Conservation (phyloP, 495 filamentous ascomycete genomes). For the Melanomma pulvis-pyrius region DNA sequence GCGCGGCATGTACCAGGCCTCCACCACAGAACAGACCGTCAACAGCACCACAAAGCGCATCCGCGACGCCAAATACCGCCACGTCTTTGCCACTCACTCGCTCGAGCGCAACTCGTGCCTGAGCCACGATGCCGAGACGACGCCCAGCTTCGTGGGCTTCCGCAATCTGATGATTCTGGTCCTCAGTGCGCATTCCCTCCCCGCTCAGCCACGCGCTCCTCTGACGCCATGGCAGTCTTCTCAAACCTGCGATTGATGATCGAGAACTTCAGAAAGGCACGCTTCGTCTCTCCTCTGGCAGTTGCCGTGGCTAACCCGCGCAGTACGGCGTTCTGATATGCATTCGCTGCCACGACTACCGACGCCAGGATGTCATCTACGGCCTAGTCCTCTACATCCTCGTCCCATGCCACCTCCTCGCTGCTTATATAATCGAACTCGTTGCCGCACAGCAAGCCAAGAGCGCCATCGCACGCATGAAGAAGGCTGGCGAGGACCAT, state of each 20-base stretch:
- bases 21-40: not conserved
- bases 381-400: constrained; percentile 77
- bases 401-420: constrained; percentile 85
- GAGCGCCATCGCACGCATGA: constrained; percentile 61
- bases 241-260: constrained; percentile 92
- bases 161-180: constrained; percentile 96
- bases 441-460: constrained; percentile 76
- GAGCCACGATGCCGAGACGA: constrained; percentile 72
- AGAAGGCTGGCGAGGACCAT: constrained; percentile 52
- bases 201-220: not conserved
- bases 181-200: constrained; percentile 52
- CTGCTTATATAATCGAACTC: constrained; percentile 85
- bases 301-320: constrained; percentile 9
- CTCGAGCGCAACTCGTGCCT: constrained; percentile 72
- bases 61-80: constrained; percentile 70
- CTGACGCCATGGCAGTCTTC: constrained; percentile 61
- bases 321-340: constrained; percentile 95
- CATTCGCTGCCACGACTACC: constrained; percentile 85
- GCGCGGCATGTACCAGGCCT: not conserved
- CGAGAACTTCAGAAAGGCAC: constrained; percentile 94
- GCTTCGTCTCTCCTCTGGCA: not conserved
- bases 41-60: constrained; percentile 15
- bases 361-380: constrained; percentile 72
- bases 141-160: constrained; percentile 89
- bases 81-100: constrained; percentile 84